Evolutionary conservation across 495 filamentous ascomycete species (phyloP).

Genomic region (Aspergillus coremiiformis): DNA sequence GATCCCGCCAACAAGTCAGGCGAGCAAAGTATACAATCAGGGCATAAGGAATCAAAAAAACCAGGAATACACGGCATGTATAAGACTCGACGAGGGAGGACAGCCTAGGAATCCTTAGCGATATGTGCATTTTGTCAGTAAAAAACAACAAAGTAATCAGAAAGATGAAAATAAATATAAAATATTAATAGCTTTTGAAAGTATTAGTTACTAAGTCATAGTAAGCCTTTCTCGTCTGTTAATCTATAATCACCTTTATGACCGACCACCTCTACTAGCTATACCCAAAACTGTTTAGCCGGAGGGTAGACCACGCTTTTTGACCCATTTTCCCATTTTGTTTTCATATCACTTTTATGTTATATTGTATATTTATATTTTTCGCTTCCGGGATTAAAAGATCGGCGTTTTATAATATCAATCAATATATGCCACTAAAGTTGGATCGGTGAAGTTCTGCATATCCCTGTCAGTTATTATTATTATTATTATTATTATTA

Average conservation of each 20-base stretch:
- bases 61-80: conserved; percentile 4
- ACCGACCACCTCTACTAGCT: no score
- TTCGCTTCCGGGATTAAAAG: neutral
- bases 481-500: no score
- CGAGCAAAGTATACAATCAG: conserved; percentile 4
- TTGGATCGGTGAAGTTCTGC: neutral
- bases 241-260: neutral
- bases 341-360: neutral
- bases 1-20: conserved; percentile 4
- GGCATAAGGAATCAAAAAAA: conserved; percentile 4
- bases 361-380: neutral
- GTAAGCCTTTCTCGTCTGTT: neutral
- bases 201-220: neutral
- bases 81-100: neutral
- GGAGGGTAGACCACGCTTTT: no score
- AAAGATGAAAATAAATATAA: neutral
- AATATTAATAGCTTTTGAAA: neutral
- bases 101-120: neutral
- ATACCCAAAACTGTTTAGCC: neutral
- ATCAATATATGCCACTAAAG: neutral
- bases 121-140: neutral
- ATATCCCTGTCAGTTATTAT: neutral
- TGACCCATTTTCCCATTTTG: neutral
- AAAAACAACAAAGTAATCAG: neutral
- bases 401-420: neutral